Evolutionary conservation across 2,329 filamentous ascomycete species (phyloP), one percentile per base, ranked within the genome.

Genomic region (Lachnellula occidentalis): DNA sequence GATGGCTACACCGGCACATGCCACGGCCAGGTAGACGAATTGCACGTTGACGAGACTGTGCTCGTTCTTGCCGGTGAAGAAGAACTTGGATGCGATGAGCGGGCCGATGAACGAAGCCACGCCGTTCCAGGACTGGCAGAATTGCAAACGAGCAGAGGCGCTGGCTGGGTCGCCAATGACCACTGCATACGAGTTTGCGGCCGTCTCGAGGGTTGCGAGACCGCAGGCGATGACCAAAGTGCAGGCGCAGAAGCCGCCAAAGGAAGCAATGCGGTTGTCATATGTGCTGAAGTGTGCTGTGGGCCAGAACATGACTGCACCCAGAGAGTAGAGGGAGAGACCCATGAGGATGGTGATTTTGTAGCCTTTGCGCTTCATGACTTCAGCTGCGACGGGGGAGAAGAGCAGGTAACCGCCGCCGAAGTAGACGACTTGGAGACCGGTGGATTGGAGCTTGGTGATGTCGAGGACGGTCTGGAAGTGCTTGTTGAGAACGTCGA

Each of bases 1-100:
- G 5, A 94, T 76, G 3, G 80, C 74, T 50, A 84, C 86, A 56
- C 87, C 89, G 51, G 90, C 83, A 34, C 85, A 75, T 0, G 87
- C 89, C 55, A 92, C 87, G 50, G 84, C 86, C n/a, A 92, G 78
- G 63, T 92, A 92, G 0, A 88, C 88, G 83, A 86, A 94, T 70
- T 94, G 89, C 1, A 92, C 87, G 57, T 86, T 83, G 59, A 87
- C 78, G 3, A 92, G 76, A 90, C 87, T 57, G 82, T 86, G 79
- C 1, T 79, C 79, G 36, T 76, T 71, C 5, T 77, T 69, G 22
- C 65, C 70, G 37, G 65, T 67, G 72, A 92, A 92, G 69, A 92
- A 90, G 31, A 87, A 85, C 57, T 83, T 85, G 34, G 87, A 81
- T 6, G 87, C 88, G n/a, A 92, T 74, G 0, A 91, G 73, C 0